These are phyloP conservation scores for Fusarium coicis DNA, from an alignment of 2,329 filamentous ascomycete species.

Conservation along the genomic window DNA sequence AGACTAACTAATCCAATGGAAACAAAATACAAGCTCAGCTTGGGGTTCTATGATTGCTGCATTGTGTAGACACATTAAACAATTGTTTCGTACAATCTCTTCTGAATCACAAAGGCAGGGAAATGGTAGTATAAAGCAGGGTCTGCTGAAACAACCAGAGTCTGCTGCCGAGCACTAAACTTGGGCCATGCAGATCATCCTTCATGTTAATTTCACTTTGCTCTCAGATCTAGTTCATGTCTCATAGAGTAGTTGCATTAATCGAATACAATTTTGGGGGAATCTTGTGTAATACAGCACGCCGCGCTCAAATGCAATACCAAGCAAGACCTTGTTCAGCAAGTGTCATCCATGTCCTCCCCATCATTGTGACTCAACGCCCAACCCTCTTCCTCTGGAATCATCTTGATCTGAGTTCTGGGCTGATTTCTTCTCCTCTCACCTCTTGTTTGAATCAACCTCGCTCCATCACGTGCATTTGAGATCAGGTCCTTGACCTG, in stretches of 20 bases:
- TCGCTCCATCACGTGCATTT: conserved; percentile 40
- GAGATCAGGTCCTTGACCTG: conserved; percentile 42
- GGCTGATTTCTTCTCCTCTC: conserved; percentile 51
- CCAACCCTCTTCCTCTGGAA: conserved; percentile 43
- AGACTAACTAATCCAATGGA: not conserved
- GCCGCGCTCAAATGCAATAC: conserved; percentile 35
- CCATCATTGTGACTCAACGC: conserved; percentile 1
- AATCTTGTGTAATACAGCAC: conserved; percentile 23
- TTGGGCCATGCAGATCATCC: not conserved
- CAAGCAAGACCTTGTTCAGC: conserved; percentile 1
- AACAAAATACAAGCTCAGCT: not conserved
- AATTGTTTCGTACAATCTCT: not conserved
- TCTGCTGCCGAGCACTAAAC: not conserved
- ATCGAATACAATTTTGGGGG: conserved; percentile 15
- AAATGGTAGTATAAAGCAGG: not conserved
- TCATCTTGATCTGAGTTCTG: conserved; percentile 51
- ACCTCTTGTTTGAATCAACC: conserved; percentile 37
- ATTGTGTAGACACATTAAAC: not conserved
- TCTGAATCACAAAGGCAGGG: not conserved
- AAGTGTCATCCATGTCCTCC: not conserved
- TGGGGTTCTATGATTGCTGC: not conserved
- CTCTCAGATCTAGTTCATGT: not conserved
- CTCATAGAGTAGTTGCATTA: not conserved
- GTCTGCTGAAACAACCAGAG: not conserved
- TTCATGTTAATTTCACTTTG: not conserved